A percentile compares a stretch with the other conserved stretches of the same genome.
phyloP scores from a whole-genome alignment of 139 green algal genomes.

The Volvox reticuliferus region DNA sequence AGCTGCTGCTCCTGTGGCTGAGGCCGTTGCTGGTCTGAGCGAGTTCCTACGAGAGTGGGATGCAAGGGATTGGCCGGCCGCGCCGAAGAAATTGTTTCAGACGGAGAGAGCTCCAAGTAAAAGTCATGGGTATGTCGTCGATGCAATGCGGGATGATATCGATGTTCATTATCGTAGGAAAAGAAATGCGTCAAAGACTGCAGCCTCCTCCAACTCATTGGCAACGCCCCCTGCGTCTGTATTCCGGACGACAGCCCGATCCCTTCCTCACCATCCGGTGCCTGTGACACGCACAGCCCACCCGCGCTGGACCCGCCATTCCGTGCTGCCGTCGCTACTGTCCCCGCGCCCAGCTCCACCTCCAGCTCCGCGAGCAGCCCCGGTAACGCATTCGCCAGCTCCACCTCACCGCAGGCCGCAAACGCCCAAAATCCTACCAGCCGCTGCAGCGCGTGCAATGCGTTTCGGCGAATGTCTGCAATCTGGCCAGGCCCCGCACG shows the following conservation, averaged over 20 bases:
- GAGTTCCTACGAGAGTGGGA: background rate
- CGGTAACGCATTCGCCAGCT: slow-evolving; percentile 2
- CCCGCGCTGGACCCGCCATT: background rate
- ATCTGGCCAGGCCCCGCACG: background rate
- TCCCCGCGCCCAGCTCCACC: background rate
- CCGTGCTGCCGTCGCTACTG: background rate
- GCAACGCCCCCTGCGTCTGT: no score
- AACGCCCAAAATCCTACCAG: slow-evolving; percentile 11
- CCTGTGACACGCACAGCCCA: background rate
- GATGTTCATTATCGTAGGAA: no score
- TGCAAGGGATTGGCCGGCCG: no score
- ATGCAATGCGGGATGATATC: no score
- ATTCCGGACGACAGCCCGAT: no score
- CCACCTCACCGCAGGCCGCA: background rate
- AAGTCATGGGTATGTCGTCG: no score
- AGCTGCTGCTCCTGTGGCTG: background rate
- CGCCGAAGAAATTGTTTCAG: no score
- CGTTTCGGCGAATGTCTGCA: background rate
- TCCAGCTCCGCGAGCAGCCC: slow-evolving; percentile 33
- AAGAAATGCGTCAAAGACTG: no score
- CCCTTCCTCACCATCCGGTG: no score
- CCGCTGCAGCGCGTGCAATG: background rate
- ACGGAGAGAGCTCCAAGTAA: no score
- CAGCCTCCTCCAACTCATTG: no score
- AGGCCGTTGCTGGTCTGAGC: background rate